phyloP scores from a whole-genome alignment of 2,329 filamentous ascomycete genomes.

The Ophiostoma triangulosporum region DNA sequence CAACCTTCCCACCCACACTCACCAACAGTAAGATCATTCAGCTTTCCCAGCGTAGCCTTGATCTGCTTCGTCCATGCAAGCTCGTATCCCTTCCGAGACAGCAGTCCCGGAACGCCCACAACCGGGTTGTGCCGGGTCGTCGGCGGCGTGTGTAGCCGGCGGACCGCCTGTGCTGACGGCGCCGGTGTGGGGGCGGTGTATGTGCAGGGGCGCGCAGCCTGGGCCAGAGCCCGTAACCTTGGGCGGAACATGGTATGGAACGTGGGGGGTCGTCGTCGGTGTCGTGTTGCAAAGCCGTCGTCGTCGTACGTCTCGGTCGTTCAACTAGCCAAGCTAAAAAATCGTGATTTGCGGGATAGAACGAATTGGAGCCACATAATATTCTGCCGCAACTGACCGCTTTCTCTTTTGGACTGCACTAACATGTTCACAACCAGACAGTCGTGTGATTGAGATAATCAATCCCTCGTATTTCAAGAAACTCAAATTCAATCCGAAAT shows the following conservation, averaged over 20 bases:
- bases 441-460: too few relatives aligned
- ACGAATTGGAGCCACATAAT: background rate
- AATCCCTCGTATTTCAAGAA: too few relatives aligned
- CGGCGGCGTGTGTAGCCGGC: constrained; percentile 24
- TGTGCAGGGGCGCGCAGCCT: background rate
- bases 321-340: background rate
- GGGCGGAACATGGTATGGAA: constrained; percentile 34
- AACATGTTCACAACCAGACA: too few relatives aligned
- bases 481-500: too few relatives aligned
- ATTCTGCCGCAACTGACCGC: constrained; percentile 9
- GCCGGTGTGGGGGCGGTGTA: constrained; percentile 1
- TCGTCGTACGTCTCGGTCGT: background rate
- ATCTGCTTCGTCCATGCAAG: constrained; percentile 80
- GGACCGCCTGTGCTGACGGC: constrained; percentile 12
- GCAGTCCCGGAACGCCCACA: constrained; percentile 31
- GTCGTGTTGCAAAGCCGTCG: too few relatives aligned
- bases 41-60: constrained; percentile 54
- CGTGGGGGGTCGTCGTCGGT: background rate
- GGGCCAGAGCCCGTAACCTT: constrained; percentile 28
- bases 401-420: background rate
- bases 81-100: constrained; percentile 55
- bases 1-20: constrained; percentile 26
- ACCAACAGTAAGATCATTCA: constrained; percentile 66
- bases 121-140: constrained; percentile 30
- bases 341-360: background rate